These are phyloP conservation scores for Bruguiera hainesii DNA, from an alignment of 441 rosid genomes.

Conservation along the genomic window DNA sequence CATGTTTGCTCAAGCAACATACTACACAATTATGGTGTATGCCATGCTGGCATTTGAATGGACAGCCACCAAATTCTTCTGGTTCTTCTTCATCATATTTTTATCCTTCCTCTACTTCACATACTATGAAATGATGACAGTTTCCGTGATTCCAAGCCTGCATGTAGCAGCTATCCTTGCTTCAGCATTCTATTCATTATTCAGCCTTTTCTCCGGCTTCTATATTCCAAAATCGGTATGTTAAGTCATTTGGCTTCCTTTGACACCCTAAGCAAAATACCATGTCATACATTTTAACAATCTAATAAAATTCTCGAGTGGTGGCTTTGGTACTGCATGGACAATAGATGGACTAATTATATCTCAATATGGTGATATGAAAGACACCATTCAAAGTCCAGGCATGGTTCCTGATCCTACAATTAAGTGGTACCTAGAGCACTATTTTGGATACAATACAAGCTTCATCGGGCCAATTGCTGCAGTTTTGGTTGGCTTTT, in stretches of 20 bases:
- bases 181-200: not conserved
- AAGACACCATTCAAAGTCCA: slow-evolving; percentile 35
- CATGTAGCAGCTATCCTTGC: slow-evolving; percentile 1
- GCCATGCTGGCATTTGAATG: not conserved
- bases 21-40: slow-evolving; percentile 3
- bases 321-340: slow-evolving; percentile 95
- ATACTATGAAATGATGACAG: not conserved
- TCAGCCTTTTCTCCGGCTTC: slow-evolving; percentile 1
- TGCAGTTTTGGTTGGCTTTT: slow-evolving; percentile 58
- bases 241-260: not conserved
- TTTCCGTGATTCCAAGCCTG: not conserved
- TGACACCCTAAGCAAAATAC: not conserved
- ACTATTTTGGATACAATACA: slow-evolving; percentile 52
- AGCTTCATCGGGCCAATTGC: slow-evolving; percentile 72
- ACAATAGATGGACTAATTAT: slow-evolving; percentile 73
- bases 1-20: not conserved
- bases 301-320: slow-evolving; percentile 52
- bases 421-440: slow-evolving; percentile 43
- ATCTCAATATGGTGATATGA: slow-evolving; percentile 65
- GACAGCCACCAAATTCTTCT: slow-evolving; percentile 5
- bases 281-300: not conserved
- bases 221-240: not conserved
- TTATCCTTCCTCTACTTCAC: not conserved
- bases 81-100: slow-evolving; percentile 2
- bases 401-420: slow-evolving; percentile 34